Evolutionary conservation across 2,329 filamentous ascomycete species (phyloP).

Genomic region (Xylariaceae sp.): DNA sequence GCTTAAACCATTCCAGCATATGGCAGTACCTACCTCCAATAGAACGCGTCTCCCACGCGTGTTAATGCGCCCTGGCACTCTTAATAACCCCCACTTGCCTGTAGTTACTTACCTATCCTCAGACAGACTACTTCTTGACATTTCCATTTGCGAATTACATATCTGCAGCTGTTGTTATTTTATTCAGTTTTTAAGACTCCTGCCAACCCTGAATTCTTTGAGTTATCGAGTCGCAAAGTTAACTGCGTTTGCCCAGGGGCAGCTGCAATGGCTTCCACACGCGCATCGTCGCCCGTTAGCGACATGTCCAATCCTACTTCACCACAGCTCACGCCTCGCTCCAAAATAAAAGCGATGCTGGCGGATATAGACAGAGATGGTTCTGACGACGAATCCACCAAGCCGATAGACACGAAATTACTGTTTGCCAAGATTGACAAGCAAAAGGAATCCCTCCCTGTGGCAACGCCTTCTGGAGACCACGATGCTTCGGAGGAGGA

Average conservation of each 20-base stretch:
- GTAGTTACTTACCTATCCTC: too few relatives aligned
- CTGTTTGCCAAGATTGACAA: slow-evolving; percentile 24
- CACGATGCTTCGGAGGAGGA: slow-evolving; percentile 34
- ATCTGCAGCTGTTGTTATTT: too few relatives aligned
- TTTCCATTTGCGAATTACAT: too few relatives aligned
- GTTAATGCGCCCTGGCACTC: slow-evolving; percentile 1
- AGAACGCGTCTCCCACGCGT: not conserved
- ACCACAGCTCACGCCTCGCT: slow-evolving; percentile 44
- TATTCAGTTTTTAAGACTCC: too few relatives aligned
- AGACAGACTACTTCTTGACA: too few relatives aligned
- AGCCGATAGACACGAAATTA: slow-evolving; percentile 21
- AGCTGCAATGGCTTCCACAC: slow-evolving; percentile 43
- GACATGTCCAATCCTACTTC: slow-evolving; percentile 39
- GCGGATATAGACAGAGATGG: slow-evolving; percentile 44
- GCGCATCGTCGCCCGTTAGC: slow-evolving; percentile 40
- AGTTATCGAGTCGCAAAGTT: too few relatives aligned
- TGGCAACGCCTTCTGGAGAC: slow-evolving; percentile 24
- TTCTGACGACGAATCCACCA: slow-evolving; percentile 35
- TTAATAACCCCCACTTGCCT: too few relatives aligned
- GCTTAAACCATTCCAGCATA: too few relatives aligned
- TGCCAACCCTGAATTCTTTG: too few relatives aligned
- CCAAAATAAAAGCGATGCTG: slow-evolving; percentile 51
- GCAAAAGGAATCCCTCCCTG: slow-evolving; percentile 10
- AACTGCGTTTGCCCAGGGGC: slow-evolving; percentile 7
- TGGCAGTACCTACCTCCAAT: not conserved